A percentile compares a stretch with the other conserved stretches of the same genome.
These are phyloP conservation scores for Candida alai DNA, from an alignment of 805 yeast species.

Conservation along the genomic window DNA sequence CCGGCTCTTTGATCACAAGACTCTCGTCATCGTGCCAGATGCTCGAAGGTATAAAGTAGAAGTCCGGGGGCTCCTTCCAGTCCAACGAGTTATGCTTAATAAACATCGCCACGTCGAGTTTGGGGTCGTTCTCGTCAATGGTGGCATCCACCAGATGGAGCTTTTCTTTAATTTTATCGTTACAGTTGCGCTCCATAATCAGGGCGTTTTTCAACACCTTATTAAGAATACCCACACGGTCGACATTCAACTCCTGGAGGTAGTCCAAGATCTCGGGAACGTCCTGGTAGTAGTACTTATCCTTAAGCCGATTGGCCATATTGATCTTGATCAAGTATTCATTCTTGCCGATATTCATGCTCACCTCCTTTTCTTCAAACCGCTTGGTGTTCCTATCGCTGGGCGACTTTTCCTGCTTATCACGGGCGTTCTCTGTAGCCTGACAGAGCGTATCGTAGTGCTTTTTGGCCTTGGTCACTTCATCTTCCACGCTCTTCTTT, in stretches of 20 bases:
- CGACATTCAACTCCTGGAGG: slow-evolving; percentile 78
- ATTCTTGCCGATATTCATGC: slow-evolving; percentile 88
- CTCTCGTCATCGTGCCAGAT: slow-evolving; percentile 97
- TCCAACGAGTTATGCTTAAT: slow-evolving; percentile 72
- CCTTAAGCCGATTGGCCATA: slow-evolving; percentile 86
- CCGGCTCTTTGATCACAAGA: slow-evolving; percentile 54
- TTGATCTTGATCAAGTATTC: slow-evolving; percentile 74
- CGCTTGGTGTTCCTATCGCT: slow-evolving; percentile 51
- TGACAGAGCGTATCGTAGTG: slow-evolving; percentile 80
- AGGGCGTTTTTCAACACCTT: slow-evolving; percentile 61
- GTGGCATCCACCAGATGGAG: slow-evolving; percentile 51
- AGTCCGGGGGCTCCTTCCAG: slow-evolving; percentile 89
- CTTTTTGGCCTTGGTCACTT: slow-evolving; percentile 62
- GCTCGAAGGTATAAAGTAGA: slow-evolving; percentile 78
- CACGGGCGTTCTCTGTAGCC: slow-evolving; percentile 73
- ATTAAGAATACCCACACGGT: slow-evolving; percentile 69
- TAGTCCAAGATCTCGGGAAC: slow-evolving; percentile 86
- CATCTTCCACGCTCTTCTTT: slow-evolving; percentile 49
- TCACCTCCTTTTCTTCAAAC: slow-evolving; percentile 58
- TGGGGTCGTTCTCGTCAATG: slow-evolving; percentile 66
- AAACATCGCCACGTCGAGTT: slow-evolving; percentile 83
- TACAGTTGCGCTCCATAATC: slow-evolving; percentile 49
- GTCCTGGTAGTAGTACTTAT: slow-evolving; percentile 89
- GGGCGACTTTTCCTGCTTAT: slow-evolving; percentile 54
- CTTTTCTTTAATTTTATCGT: slow-evolving; percentile 45